These are phyloP conservation scores for Gastrolobium villosum DNA, from an alignment of 306 rosid species.

Conservation along the genomic window DNA sequence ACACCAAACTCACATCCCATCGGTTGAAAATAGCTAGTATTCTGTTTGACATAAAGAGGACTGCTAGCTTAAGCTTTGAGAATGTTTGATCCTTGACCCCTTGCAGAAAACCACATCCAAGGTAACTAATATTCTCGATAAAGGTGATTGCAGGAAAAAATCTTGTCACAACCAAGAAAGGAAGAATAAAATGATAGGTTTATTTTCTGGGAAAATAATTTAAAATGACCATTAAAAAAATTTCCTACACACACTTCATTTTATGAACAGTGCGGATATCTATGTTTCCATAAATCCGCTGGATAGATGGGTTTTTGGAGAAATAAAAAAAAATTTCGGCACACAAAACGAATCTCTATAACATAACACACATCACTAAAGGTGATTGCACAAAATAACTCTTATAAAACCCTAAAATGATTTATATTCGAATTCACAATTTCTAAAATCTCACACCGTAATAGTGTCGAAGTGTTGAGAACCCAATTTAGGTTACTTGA, in stretches of 20 bases:
- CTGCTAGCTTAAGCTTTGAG: neutral
- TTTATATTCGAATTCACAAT: slow-evolving; percentile 5
- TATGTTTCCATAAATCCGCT: too few species aligned
- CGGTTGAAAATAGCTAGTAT: neutral
- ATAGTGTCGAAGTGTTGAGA: neutral
- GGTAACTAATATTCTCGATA: slow-evolving; percentile 11
- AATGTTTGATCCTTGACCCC: slow-evolving; percentile 1
- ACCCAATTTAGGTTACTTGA: slow-evolving; percentile 12
- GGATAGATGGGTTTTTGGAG: too few species aligned
- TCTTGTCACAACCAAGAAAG: neutral
- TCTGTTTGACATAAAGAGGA: neutral
- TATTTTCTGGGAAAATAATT: too few species aligned
- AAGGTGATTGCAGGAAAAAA: neutral
- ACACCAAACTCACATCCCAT: neutral
- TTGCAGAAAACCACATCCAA: slow-evolving; percentile 23
- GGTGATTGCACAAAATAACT: too few species aligned
- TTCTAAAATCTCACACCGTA: neutral
- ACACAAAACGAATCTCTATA: too few species aligned
- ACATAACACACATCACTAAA: too few species aligned
- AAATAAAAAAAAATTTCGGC: too few species aligned
- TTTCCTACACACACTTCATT: too few species aligned
- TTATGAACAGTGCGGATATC: too few species aligned
- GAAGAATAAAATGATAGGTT: neutral
- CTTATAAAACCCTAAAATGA: too few species aligned
- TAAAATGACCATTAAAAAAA: too few species aligned